Evolutionary conservation across 208 protist genomes (phyloP).

Genomic region (Porcisia deanei): DNA sequence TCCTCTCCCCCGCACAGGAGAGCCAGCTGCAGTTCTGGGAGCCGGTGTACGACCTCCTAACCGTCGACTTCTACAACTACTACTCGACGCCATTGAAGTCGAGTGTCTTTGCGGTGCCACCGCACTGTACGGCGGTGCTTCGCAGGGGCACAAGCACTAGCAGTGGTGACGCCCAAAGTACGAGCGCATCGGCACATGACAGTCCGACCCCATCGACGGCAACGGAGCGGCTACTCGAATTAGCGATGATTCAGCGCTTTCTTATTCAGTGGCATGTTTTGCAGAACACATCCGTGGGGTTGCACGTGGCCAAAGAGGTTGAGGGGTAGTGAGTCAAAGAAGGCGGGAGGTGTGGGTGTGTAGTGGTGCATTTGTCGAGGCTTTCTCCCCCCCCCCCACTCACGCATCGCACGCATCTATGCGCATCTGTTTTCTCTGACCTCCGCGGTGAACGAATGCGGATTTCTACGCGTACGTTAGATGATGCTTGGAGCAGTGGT

Average conservation of each 20-base stretch:
- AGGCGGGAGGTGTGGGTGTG: neutral
- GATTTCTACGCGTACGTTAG: too few relatives aligned
- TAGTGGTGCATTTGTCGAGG: neutral
- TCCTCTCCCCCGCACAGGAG: slow-evolving; percentile 15
- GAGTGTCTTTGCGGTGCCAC: slow-evolving; percentile 51
- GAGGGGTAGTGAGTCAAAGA: neutral
- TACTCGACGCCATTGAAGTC: slow-evolving; percentile 40
- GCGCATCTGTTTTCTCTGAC: neutral
- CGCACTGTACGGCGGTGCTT: slow-evolving; percentile 38
- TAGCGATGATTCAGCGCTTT: slow-evolving; percentile 23
- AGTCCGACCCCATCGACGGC: neutral
- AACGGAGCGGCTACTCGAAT: slow-evolving; percentile 9
- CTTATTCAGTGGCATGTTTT: slow-evolving; percentile 27
- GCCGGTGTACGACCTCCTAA: slow-evolving; percentile 41
- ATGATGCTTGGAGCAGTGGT: neutral
- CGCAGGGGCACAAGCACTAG: neutral
- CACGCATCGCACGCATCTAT: too few relatives aligned
- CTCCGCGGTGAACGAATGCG: neutral
- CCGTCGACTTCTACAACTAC: slow-evolving; percentile 78
- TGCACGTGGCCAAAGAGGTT: neutral
- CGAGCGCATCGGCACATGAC: neutral
- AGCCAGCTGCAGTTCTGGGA: slow-evolving; percentile 28
- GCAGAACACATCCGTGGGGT: slow-evolving; percentile 13
- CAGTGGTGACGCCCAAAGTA: neutral
- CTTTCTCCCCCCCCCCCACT: neutral